Evolutionary conservation across 768 basidiomycete species (phyloP).

Genomic region (Tephrocybe rancida): DNA sequence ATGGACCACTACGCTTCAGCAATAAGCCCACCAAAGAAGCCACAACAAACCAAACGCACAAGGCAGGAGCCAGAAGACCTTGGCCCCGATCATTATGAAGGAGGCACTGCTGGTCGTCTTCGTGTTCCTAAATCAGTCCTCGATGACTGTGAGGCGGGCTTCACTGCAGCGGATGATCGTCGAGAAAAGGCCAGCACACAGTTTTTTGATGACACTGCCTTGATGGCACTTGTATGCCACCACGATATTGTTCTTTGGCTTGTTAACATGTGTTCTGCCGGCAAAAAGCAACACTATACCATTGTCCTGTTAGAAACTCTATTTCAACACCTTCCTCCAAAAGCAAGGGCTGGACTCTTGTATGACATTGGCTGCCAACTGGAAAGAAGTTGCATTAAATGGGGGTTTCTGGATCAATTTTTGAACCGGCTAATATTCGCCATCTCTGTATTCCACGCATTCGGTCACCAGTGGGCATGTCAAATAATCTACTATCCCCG

Average conservation of each 20-base stretch:
- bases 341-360: neutral
- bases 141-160: conserved; percentile 17
- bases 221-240: conserved; percentile 35
- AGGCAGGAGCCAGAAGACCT: neutral
- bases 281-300: too few species aligned
- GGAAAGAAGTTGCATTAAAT: neutral
- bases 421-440: conserved; percentile 24
- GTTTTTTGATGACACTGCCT: too few species aligned
- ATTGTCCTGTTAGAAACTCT: conserved; percentile 30
- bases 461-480: conserved; percentile 37
- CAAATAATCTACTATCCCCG: conserved; percentile 32
- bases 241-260: conserved; percentile 33
- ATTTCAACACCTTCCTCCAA: conserved; percentile 24
- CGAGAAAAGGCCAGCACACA: too few species aligned
- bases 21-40: neutral
- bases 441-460: conserved; percentile 36
- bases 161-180: conserved; percentile 21
- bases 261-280: conserved; percentile 32
- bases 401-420: conserved; percentile 13
- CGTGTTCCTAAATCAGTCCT: conserved; percentile 15
- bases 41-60: neutral
- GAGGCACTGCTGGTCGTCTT: neutral
- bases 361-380: conserved; percentile 1
- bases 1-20: neutral
- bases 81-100: neutral